A percentile compares a stretch with the other conserved stretches of the same genome.
These are phyloP conservation scores for Sequoiadendron giganteum DNA, from an alignment of 75 land plant genomes.

Conservation along the genomic window DNA sequence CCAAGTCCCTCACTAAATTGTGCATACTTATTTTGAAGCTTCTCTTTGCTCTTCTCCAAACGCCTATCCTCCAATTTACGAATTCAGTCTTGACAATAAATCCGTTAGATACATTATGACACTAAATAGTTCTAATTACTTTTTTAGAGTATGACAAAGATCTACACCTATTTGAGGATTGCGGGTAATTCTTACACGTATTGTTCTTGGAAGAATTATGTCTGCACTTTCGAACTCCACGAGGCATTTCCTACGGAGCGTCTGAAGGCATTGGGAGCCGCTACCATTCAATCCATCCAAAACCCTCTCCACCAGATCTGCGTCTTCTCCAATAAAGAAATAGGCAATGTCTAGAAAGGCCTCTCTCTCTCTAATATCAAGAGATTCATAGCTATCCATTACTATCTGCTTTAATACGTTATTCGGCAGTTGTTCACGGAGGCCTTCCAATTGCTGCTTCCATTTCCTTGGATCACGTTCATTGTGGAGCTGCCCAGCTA, in stretches of 20 bases:
- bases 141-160: no score
- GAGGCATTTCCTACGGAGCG: not conserved
- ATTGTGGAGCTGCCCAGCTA: not conserved
- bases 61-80: no score
- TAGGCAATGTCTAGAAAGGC: not conserved
- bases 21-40: no score
- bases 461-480: not conserved
- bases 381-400: not conserved
- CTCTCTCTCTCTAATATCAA: not conserved
- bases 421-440: not conserved
- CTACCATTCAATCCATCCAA: not conserved
- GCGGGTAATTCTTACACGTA: no score
- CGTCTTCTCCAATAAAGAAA: slow-evolving; percentile 1
- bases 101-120: no score
- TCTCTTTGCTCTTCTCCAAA: no score
- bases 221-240: not conserved
- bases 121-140: no score
- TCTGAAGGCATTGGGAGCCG: not conserved
- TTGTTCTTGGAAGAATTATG: not conserved
- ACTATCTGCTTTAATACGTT: not conserved
- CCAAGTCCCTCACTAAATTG: no score
- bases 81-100: not conserved
- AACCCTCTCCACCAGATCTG: not conserved
- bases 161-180: no score
- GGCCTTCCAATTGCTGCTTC: not conserved